Conservation (phyloP, 768 basidiomycete genomes). For the Pulveroboletus sp. region DNA sequence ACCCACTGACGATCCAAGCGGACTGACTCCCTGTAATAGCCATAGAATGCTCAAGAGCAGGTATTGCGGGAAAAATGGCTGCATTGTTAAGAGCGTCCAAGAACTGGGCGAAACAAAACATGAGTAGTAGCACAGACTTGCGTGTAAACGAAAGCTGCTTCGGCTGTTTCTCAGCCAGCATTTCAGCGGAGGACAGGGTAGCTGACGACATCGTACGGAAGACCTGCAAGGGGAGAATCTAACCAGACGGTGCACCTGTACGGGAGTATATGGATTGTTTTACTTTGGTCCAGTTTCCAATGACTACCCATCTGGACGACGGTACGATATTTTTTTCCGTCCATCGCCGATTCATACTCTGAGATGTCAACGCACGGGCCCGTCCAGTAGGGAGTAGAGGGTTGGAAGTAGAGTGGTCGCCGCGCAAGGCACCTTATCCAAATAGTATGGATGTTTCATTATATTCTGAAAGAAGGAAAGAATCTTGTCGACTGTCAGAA, state of each 20-base stretch:
- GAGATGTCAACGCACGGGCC: not conserved
- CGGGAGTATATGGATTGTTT: not conserved
- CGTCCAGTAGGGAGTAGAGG: not conserved
- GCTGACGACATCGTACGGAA: conserved; percentile 10
- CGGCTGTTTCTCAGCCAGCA: not conserved
- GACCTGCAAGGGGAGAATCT: not conserved
- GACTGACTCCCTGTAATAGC: conserved; percentile 10
- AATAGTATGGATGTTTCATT: not conserved
- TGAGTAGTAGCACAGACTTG: conserved; percentile 29
- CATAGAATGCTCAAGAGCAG: conserved; percentile 24
- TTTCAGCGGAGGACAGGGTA: not conserved
- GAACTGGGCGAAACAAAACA: conserved; percentile 41
- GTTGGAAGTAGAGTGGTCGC: not conserved
- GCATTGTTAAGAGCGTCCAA: conserved; percentile 42
- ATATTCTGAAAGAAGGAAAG: not conserved
- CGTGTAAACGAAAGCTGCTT: conserved; percentile 19
- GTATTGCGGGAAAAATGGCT: conserved; percentile 38
- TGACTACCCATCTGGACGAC: not conserved
- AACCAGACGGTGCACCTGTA: not conserved
- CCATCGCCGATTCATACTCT: not conserved
- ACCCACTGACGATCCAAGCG: conserved; percentile 39
- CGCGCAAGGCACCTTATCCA: not conserved
- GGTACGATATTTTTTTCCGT: not conserved
- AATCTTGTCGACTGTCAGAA: not conserved
- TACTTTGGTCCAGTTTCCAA: not conserved